Base-by-base conservation (phyloP, 106 monocot species). In the Amphibolis antarctica region DNA sequence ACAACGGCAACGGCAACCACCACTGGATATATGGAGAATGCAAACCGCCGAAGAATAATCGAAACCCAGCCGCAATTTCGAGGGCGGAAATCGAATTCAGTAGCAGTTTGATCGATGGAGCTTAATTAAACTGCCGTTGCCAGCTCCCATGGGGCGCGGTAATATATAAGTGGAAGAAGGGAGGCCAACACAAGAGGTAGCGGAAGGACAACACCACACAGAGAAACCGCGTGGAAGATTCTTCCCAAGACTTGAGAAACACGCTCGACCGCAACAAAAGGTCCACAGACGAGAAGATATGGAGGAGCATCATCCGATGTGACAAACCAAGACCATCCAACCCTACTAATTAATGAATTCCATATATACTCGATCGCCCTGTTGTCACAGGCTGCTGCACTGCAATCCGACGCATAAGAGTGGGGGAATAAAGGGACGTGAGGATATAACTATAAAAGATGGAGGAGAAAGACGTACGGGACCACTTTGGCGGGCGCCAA, bases 151-250 rank as follows among this genome's bases (percentile, higher is more conserved):
- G n/a, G n/a, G n/a, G n/a, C n/a, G n/a, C n/a, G 7, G 50, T 17
- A 51, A 20, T n/a, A 20, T n/a, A 27, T 21, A 55, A 25, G 20
- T 55, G n/a, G 55, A 19, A 12, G 24, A 12, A 27, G 14, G 10
- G 12, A 7, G 10, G 43, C 36, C n/a, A 44, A n/a, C 12, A 4
- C 12, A 4, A 22, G 17, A 13, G 14, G 12, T 12, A 28, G 18
- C 30, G 12, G n/a, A 58, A 30, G 12, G 30, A 58, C 21, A 15
- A 12, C 23, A 58, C 19, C 3, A 7, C 18, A 12, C 42, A 23
- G 60, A 61, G 60, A 61, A 61, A n/a, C 12, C 31, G 44, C 44
- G 43, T 21, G 43, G 60, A 61, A 61, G 12, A 18, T 61, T 61
- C 60, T 43, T 22, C 60, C 19, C 49, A 49, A 42, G 27, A 61